Evolutionary conservation across 31 red algal species (phyloP), one percentile per base, ranked within the genome.

Genomic region (Asparagopsis taxiformis): DNA sequence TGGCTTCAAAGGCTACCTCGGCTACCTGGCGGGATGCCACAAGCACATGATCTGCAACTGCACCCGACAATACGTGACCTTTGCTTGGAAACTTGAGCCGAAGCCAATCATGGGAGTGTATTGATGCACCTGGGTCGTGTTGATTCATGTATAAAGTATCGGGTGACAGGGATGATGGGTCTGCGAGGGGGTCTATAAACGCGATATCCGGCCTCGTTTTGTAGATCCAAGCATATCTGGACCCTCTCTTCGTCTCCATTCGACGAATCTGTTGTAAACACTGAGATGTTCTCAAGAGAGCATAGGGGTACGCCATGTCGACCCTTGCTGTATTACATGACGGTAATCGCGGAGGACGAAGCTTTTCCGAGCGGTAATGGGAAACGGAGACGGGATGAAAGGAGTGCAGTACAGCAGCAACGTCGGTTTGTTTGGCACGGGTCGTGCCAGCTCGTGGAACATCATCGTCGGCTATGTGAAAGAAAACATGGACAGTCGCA

Each of bases 181-280:
- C 36, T n/a, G 73, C 34, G 19, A 77, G 34, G 31, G 33, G 55
- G 4, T 55, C 28, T 29, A 35, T 59, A 32, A 77, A 62, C 0
- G 73, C 73, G 41, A 77, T 55, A 62, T 77, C 73, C 25, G 73
- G 73, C 3, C 73, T 36, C 3, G 58, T 77, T 24, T 77, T 77
- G 30, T 77, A 77, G 3, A 77, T 65, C 73, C 73, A 77, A 26
- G 62, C 56, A 32, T 77, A 77, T 31, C 33, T 16, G 9, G 36
- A 3, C 1, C 56, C 39, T 9, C 43, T 53, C 11, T 31, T 37
- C 6, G 29, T 62, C 35, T 77, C 73, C 15, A 53, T 20, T 17
- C 33, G 26, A 9, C 34, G 36, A 33, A 77, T 77, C 32, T 43
- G 55, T 5, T 2, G 11, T 31, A 77, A 22, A 43, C 73, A 77